Evolutionary conservation across 1,284 basidiomycete genomes (phyloP).

Genomic region (Omphalotus olearius): DNA sequence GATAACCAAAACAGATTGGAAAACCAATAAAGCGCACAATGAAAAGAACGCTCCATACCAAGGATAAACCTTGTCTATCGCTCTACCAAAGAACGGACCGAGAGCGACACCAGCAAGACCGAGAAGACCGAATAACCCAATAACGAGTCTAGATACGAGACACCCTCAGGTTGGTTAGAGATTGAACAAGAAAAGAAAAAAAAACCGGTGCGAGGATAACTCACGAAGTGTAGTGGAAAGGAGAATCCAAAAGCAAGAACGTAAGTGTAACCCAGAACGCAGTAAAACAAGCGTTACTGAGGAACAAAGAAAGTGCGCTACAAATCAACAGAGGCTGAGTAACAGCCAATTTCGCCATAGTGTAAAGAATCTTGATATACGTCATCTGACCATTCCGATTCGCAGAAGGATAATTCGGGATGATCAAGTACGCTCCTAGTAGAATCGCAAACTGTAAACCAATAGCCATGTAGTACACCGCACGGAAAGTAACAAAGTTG

Average conservation of each 20-base stretch:
- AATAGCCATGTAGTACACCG: conserved; percentile 64
- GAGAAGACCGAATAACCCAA: conserved; percentile 71
- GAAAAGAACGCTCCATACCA: conserved; percentile 59
- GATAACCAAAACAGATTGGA: conserved; percentile 43
- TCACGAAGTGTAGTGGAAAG: conserved; percentile 64
- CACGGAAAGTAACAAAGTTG: conserved; percentile 56
- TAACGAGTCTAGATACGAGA: conserved; percentile 41
- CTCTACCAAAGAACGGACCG: conserved; percentile 55
- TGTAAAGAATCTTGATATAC: conserved; percentile 60
- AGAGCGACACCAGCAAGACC: conserved; percentile 63
- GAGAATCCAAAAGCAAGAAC: conserved; percentile 61
- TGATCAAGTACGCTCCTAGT: conserved; percentile 46
- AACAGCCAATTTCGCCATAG: conserved; percentile 63
- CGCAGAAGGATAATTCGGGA: conserved; percentile 73
- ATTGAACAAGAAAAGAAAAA: too few species aligned
- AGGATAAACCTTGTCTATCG: conserved; percentile 59
- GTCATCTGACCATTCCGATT: conserved; percentile 41
- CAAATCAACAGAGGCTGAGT: conserved; percentile 73
- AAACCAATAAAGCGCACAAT: conserved; percentile 35
- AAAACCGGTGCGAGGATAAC: too few species aligned
- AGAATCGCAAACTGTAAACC: conserved; percentile 52
- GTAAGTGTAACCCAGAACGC: conserved; percentile 73
- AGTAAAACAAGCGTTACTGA: conserved; percentile 53
- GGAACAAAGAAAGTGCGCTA: conserved; percentile 50
- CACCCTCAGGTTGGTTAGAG: conserved; percentile 9